phyloP scores from a whole-genome alignment of 495 filamentous ascomycete species.

The Aspergillus leporis region DNA sequence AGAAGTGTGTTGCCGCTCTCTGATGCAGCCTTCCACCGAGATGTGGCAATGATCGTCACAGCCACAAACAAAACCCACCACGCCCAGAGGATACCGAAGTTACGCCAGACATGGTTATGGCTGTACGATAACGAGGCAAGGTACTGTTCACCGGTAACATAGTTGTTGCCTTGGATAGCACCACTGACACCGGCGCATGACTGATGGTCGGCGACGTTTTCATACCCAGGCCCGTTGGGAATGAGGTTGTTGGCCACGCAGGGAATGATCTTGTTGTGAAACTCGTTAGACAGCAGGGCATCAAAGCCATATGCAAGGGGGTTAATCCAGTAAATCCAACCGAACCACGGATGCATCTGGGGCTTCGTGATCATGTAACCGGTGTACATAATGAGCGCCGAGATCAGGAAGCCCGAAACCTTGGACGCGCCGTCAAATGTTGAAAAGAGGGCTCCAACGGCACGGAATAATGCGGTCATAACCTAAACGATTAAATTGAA shows the following conservation, averaged over 20 bases:
- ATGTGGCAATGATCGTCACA: conserved; percentile 41
- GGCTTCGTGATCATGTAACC: conserved; percentile 63
- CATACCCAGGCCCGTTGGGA: conserved; percentile 37
- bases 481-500: background rate
- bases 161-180: conserved; percentile 42
- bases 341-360: conserved; percentile 74
- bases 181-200: conserved; percentile 59
- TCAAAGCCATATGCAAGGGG: conserved; percentile 75
- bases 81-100: conserved; percentile 50
- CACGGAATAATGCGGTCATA: conserved; percentile 56
- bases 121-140: conserved; percentile 51
- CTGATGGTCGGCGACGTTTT: conserved; percentile 25
- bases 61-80: conserved; percentile 46
- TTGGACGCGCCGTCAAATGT: conserved; percentile 58
- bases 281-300: conserved; percentile 66
- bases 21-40: conserved; percentile 36
- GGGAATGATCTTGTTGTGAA: conserved; percentile 51
- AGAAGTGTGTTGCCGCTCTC: conserved; percentile 37
- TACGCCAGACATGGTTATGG: conserved; percentile 48
- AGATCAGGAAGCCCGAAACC: conserved; percentile 49
- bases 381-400: conserved; percentile 57
- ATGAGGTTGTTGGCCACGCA: conserved; percentile 52
- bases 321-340: conserved; percentile 73
- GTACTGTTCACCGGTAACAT: conserved; percentile 50
- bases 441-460: conserved; percentile 48